Base-by-base conservation (phyloP, 441 rosid species). In the Pelargonium fulgidum region DNA sequence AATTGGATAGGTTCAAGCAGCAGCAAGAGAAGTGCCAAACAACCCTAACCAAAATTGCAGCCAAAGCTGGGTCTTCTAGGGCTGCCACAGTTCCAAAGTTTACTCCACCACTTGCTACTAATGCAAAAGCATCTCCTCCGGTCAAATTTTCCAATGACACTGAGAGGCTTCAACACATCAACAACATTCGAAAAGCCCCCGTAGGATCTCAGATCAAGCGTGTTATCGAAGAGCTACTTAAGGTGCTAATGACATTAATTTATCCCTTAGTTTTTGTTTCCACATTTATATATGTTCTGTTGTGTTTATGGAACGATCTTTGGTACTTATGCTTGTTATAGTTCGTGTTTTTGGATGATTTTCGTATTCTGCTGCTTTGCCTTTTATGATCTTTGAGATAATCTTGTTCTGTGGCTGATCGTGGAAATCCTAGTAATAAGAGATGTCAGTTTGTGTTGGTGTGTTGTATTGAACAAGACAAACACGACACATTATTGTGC, bases 181-280 rank as follows among this genome's bases (percentile, higher is more conserved):
- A 85, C 72, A 83, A 80, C 56, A 85, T 93, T 0, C 80, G 96
- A 12, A 93, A 88, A 78, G 79, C 80, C 19, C 95, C 91, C 48
- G 92, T 84, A 16, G 97, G 99, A 4, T 87, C 91, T 73, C 97
- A 90, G 85, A 86, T 91, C 68, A 93, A 93, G 82, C 91, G 90
- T n/a, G 97, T 93, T 68, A 89, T 93, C 19, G 89, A 83, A 68
- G 78, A 86, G 63, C 74, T 93, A 14, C 68, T 67, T 4, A 83
- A 85, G 93, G 96, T 91, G 73, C 29, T 65, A 48, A 24, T 33
- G 39, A 3, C 39, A 33, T 33, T 33, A 12, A 0, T 11, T 48
- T 10, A 19, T 52, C 17, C 59, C 44, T 64, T 3, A 39, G 62
- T 33, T 64, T 6, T 47, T 26, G 2, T 65, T 5, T 42, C 7